phyloP scores from a whole-genome alignment of 2,329 filamentous ascomycete species.

The Fusarium decemcellulare region DNA sequence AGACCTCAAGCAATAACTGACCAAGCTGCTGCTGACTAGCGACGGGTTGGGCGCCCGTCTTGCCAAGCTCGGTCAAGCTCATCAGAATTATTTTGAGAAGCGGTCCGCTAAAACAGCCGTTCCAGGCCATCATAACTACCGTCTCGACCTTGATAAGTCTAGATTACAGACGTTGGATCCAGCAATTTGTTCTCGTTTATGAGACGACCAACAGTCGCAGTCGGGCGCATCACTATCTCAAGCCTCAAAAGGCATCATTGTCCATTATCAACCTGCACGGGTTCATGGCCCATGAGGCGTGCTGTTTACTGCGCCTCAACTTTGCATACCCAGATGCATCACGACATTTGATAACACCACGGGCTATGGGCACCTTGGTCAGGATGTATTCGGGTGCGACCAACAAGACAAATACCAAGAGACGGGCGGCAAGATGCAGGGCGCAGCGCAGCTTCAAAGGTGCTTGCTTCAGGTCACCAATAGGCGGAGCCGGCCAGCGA shows the following conservation, averaged over 20 bases:
- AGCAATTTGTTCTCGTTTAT: conserved; percentile 15
- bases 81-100: conserved; percentile 14
- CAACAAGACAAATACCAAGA: too few species aligned
- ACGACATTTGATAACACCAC: background rate
- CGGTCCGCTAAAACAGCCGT: conserved; percentile 16
- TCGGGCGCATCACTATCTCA: conserved; percentile 17
- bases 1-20: conserved; percentile 6
- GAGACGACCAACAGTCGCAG: conserved; percentile 6
- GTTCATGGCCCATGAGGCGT: background rate
- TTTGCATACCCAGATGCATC: conserved; percentile 8
- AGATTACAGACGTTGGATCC: conserved; percentile 13
- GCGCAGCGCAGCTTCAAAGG: conserved; percentile 1
- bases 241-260: background rate
- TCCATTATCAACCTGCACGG: background rate
- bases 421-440: background rate
- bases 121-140: conserved; percentile 8
- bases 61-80: conserved; percentile 12
- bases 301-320: background rate
- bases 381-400: background rate
- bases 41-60: background rate
- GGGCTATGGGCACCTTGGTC: background rate
- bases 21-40: conserved; percentile 6
- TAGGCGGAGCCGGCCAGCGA: conserved; percentile 4
- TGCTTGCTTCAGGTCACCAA: background rate
- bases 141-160: background rate